Evolutionary conservation across 805 yeast species (phyloP), one percentile per base, ranked within the genome.

Genomic region (Debaryomyces castellii): DNA sequence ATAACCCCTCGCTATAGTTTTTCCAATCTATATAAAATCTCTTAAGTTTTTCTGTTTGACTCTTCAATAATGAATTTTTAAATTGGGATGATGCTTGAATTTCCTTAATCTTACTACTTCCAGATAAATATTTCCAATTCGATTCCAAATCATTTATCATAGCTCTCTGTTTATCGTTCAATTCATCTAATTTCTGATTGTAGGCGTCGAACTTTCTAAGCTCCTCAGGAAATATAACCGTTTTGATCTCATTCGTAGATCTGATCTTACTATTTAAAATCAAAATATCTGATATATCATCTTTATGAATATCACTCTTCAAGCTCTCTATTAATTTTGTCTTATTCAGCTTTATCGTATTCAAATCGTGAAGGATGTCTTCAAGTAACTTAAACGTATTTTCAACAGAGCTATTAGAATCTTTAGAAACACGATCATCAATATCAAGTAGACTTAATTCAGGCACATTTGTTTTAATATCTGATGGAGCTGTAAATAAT

Each of bases 201-300:
- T 80, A 82, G 0, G 85, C 85, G 30, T 78, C 79, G 63, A 89
- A 92, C 63, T 92, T 92, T 41, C 75, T 78, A 51, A 92, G 67
- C 60, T 89, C 96, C 46, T 78, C 76, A 14, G 81, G 78, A 59
- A 91, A 90, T 14, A 73, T 73, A 25, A 68, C 64, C 8, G 76
- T 69, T 51, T 74, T 76, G 48, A 81, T 72, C 47, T 85, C 90
- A 38, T 78, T 73, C 6, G 80, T 81, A 4, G 81, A 68, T 32
- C 75, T 77, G 37, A 78, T 75, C 49, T 78, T 81, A 49, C 73
- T 67, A 59, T 87, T 85, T 51, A 84, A 69, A 7, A 92, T 78
- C 25, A 92, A 71, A 10, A 84, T 71, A 43, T 85, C 83, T 0
- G 96, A 85, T 41, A 90, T 89, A 59, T 92, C 97, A 65, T 92